Conservation (phyloP, 805 yeast genomes). For the Hanseniaspora pseudoguilliermondii region DNA sequence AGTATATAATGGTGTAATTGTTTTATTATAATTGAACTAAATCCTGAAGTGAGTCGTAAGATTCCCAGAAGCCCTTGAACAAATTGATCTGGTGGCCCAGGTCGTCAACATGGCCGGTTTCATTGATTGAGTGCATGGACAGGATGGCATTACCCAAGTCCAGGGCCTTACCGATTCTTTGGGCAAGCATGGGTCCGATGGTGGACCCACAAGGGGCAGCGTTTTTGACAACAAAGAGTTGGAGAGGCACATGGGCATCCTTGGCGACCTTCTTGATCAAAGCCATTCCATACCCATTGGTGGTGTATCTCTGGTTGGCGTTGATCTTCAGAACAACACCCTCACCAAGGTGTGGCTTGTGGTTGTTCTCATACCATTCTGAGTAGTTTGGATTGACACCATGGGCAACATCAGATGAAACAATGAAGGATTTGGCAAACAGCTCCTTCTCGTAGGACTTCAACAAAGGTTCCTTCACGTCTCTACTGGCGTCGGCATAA, state of each 20-base stretch:
- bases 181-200: conserved; percentile 85
- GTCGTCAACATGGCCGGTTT: conserved; percentile 75
- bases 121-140: conserved; percentile 89
- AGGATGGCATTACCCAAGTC: conserved; percentile 88
- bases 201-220: conserved; percentile 94
- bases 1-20: too few species aligned
- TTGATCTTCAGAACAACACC: conserved; percentile 92
- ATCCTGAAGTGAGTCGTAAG: conserved; percentile 32
- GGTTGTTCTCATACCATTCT: conserved; percentile 59
- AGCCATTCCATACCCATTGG: conserved; percentile 82
- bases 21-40: conserved; percentile 23
- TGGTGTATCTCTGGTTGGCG: conserved; percentile 90
- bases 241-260: conserved; percentile 62
- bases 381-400: conserved; percentile 91
- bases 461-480: conserved; percentile 22
- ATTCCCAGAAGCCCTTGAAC: conserved; percentile 49
- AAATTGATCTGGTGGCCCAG: conserved; percentile 48
- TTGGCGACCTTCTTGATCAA: conserved; percentile 62
- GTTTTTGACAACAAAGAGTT: conserved; percentile 82
- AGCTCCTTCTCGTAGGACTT: conserved; percentile 38
- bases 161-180: conserved; percentile 75
- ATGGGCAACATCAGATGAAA: conserved; percentile 94
- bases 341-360: conserved; percentile 66
- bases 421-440: conserved; percentile 65
- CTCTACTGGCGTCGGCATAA: conserved; percentile 28